These are phyloP conservation scores for Aspergillus nomiae DNA, from an alignment of 2,329 filamentous ascomycete genomes.

Conservation along the genomic window DNA sequence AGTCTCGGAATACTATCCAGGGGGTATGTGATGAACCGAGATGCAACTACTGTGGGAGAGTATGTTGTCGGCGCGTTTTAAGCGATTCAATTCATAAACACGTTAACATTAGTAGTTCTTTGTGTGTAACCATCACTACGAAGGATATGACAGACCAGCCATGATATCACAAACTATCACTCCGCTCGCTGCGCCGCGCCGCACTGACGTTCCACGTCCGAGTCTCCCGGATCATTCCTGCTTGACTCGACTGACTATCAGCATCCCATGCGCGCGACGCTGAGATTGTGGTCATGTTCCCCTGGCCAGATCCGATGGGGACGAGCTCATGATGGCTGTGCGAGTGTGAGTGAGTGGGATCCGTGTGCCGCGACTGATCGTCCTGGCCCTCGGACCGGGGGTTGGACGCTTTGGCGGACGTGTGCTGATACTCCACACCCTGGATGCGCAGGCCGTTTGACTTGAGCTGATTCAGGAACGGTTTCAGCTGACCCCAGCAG, in stretches of 20 bases:
- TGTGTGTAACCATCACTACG: not conserved
- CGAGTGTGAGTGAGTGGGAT: not conserved
- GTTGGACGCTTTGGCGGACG: not conserved
- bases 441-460: slow-evolving; percentile 21
- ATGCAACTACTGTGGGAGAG: not conserved
- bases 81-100: not conserved
- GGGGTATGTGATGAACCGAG: not conserved
- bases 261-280: slow-evolving; percentile 19
- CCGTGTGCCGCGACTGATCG: not conserved
- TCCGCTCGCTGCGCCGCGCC: slow-evolving; percentile 3
- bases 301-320: slow-evolving; percentile 5
- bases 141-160: not conserved
- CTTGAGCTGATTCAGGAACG: slow-evolving; percentile 24
- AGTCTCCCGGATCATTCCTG: slow-evolving; percentile 20
- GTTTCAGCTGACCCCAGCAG: slow-evolving; percentile 24
- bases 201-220: slow-evolving; percentile 19
- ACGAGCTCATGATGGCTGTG: slow-evolving; percentile 4
- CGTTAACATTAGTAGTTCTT: not conserved
- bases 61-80: not conserved
- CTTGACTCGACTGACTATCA: slow-evolving; percentile 21
- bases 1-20: no score
- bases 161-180: slow-evolving; percentile 1
- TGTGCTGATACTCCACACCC: slow-evolving; percentile 13
- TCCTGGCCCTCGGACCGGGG: not conserved
- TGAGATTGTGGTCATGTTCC: slow-evolving; percentile 14